These are phyloP conservation scores for Cladosporium sp. DNA, from an alignment of 2,329 filamentous ascomycete species.

Conservation along the genomic window DNA sequence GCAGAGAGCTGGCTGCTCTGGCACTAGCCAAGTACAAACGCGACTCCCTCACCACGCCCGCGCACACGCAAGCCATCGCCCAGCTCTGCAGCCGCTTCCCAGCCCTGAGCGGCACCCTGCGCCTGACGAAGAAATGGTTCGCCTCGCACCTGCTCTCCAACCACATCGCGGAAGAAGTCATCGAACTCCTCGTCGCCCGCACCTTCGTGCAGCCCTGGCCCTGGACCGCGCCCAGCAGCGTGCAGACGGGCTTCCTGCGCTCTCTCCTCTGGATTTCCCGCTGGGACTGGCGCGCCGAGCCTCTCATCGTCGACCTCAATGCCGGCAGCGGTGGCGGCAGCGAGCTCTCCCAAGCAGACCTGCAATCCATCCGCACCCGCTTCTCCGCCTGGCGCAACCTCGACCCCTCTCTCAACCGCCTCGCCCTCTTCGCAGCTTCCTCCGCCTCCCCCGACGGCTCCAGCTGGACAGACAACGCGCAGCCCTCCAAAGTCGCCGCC, in stretches of 20 bases:
- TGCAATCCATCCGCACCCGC: slow-evolving; percentile 60
- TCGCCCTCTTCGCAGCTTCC: slow-evolving; percentile 76
- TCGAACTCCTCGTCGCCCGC: slow-evolving; percentile 76
- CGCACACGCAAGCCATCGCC: slow-evolving; percentile 76
- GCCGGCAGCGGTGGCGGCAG: slow-evolving; percentile 16
- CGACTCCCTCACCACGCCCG: slow-evolving; percentile 65
- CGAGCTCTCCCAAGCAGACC: slow-evolving; percentile 58
- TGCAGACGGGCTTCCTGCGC: slow-evolving; percentile 75
- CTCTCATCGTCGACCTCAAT: slow-evolving; percentile 71
- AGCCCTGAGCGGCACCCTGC: slow-evolving; percentile 74
- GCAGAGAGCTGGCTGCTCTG: slow-evolving; percentile 64
- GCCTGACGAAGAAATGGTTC: slow-evolving; percentile 88
- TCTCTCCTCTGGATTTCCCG: slow-evolving; percentile 73
- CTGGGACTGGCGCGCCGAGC: slow-evolving; percentile 89
- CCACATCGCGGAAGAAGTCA: slow-evolving; percentile 73
- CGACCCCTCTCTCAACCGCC: slow-evolving; percentile 82
- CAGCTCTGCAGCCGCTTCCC: slow-evolving; percentile 77
- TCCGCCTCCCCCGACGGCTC: slow-evolving; percentile 73
- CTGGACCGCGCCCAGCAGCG: slow-evolving; percentile 72
- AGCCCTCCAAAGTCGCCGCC: slow-evolving; percentile 76
- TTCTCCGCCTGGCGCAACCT: slow-evolving; percentile 83
- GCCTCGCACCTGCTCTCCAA: slow-evolving; percentile 71
- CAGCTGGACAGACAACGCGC: slow-evolving; percentile 70
- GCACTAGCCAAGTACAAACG: slow-evolving; percentile 69
- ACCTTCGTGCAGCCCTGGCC: slow-evolving; percentile 79